Conservation (phyloP, 768 basidiomycete genomes). For the Podaxis sp. region DNA sequence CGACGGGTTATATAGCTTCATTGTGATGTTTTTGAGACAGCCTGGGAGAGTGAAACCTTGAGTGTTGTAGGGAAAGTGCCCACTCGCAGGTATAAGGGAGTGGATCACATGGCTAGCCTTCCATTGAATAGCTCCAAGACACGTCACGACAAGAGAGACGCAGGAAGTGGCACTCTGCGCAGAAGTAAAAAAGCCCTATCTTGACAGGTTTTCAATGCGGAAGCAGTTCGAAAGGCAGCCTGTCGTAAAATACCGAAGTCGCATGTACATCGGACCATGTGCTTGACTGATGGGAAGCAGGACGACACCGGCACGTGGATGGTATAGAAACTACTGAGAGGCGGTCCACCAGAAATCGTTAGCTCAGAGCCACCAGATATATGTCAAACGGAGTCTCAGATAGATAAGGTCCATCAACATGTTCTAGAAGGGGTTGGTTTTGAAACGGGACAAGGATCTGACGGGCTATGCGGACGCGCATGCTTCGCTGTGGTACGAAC, state of each 20-base stretch:
- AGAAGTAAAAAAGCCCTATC: not conserved
- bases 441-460: too few species aligned
- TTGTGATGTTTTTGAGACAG: not conserved
- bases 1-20: not conserved
- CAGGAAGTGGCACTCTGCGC: not conserved
- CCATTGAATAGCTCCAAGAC: not conserved
- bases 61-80: not conserved
- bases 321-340: not conserved
- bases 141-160: not conserved
- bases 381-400: not conserved
- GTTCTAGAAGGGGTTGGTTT: not conserved
- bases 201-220: not conserved
- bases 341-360: not conserved
- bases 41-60: not conserved
- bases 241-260: not conserved
- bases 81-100: not conserved
- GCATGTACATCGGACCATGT: slow-evolving; percentile 1
- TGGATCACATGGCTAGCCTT: slow-evolving; percentile 1
- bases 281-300: slow-evolving; percentile 6
- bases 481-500: too few species aligned
- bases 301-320: not conserved
- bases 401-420: not conserved
- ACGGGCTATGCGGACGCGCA: too few species aligned
- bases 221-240: not conserved
- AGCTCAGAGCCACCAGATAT: not conserved